A percentile compares a stretch with the other conserved stretches of the same genome.
Conservation (phyloP, 2,329 filamentous ascomycete genomes). For the Talaromyces islandicus region DNA sequence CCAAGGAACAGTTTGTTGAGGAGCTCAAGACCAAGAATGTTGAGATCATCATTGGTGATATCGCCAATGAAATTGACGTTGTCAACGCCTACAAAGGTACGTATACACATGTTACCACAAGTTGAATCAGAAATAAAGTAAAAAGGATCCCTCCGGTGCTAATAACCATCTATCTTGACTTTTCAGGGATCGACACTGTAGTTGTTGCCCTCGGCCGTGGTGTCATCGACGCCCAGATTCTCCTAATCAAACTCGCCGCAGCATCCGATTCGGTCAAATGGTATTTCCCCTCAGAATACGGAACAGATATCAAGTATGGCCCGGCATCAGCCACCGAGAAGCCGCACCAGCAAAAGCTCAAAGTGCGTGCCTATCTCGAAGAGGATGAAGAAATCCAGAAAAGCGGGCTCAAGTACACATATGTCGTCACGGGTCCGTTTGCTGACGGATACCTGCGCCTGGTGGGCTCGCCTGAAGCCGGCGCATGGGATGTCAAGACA, state of each 20-base stretch:
- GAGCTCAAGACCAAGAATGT: constrained; percentile 42
- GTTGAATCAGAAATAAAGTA: not conserved
- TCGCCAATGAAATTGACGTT: constrained; percentile 49
- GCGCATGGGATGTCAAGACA: constrained; percentile 53
- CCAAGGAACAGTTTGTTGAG: constrained; percentile 46
- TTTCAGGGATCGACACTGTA: constrained; percentile 55
- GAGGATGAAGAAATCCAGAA: constrained; percentile 39
- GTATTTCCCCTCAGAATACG: constrained; percentile 65
- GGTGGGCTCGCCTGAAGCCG: constrained; percentile 36
- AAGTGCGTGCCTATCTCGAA: constrained; percentile 57
- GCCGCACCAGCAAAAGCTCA: constrained; percentile 65
- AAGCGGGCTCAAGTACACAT: constrained; percentile 53
- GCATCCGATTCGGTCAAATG: constrained; percentile 49
- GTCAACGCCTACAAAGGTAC: constrained; percentile 50
- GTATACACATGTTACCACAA: not conserved
- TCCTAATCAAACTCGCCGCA: constrained; percentile 55
- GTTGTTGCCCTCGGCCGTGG: constrained; percentile 59
- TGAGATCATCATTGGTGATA: constrained; percentile 51
- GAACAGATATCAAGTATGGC: constrained; percentile 59
- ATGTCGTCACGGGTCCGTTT: constrained; percentile 65
- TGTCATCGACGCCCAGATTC: constrained; percentile 56
- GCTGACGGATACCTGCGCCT: constrained; percentile 56
- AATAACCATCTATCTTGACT: not conserved
- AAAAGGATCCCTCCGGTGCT: not conserved
- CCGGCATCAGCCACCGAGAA: constrained; percentile 54